Conservation (phyloP, 1,139 yeast genomes). For the Geotrichum reessii region DNA sequence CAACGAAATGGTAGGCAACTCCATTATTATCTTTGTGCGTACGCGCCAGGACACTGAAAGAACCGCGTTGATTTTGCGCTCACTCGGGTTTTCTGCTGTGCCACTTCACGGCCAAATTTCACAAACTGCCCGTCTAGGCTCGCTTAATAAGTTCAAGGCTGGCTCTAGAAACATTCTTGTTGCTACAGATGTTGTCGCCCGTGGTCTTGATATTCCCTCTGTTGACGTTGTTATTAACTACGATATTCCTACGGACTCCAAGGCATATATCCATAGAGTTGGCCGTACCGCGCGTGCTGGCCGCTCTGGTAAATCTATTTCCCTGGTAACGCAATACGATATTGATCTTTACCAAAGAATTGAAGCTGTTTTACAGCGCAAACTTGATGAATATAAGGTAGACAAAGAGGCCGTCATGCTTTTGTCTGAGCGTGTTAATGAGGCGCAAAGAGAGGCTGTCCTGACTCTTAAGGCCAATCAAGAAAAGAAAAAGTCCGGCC, state of each 20-base stretch:
- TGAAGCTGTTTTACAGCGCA: constrained; percentile 55
- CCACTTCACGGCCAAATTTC: constrained; percentile 93
- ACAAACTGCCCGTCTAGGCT: constrained; percentile 88
- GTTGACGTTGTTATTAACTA: constrained; percentile 91
- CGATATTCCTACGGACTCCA: constrained; percentile 97
- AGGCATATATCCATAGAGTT: constrained; percentile 93
- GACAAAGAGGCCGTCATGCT: constrained; percentile 73
- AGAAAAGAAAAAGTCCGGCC: constrained; percentile 12
- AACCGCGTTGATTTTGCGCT: constrained; percentile 72
- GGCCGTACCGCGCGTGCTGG: constrained; percentile 99
- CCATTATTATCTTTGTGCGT: constrained; percentile 83
- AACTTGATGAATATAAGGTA: constrained; percentile 75
- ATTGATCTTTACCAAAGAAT: constrained; percentile 80
- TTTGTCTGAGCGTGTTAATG: constrained; percentile 80
- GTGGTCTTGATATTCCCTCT: constrained; percentile 93
- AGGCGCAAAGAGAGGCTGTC: constrained; percentile 87
- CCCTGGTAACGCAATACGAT: constrained; percentile 92
- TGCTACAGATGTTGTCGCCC: constrained; percentile 97
- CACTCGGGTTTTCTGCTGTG: constrained; percentile 80
- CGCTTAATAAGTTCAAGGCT: constrained; percentile 84
- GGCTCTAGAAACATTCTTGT: constrained; percentile 78
- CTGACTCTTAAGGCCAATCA: constrained; percentile 71
- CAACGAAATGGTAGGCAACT: constrained; percentile 80
- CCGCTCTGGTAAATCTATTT: constrained; percentile 75
- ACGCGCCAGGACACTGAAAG: constrained; percentile 95